Conservation (phyloP, 1,284 basidiomycete species). For the Puccinia hordei region DNA sequence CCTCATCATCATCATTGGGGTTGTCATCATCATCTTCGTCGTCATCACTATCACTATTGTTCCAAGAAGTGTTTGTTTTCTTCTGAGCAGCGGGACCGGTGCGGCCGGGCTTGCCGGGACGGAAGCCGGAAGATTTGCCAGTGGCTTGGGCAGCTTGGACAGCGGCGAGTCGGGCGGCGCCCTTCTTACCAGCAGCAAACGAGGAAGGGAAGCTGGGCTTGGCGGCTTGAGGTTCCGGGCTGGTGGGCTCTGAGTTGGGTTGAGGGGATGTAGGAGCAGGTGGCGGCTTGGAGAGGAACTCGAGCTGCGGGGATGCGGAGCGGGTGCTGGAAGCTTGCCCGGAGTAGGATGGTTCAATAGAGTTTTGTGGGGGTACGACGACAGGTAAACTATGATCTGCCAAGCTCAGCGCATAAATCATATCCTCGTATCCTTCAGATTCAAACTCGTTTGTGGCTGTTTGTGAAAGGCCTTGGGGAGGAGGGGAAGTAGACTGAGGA, state of each 20-base stretch:
- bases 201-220: constrained; percentile 51
- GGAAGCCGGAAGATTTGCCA: constrained; percentile 52
- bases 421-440: constrained; percentile 28
- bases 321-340: neutral
- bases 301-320: neutral
- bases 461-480: neutral
- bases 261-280: neutral
- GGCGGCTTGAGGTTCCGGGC: constrained; percentile 42
- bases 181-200: constrained; percentile 53
- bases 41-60: constrained; percentile 44
- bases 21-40: constrained; percentile 55
- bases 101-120: constrained; percentile 51
- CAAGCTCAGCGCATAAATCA: constrained; percentile 46
- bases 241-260: neutral
- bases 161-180: constrained; percentile 54
- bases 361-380: neutral
- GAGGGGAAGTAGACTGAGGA: neutral
- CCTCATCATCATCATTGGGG: constrained; percentile 54
- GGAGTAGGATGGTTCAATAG: neutral
- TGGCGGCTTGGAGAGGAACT: constrained; percentile 32
- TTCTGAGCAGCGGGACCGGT: neutral
- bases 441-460: neutral
- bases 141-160: constrained; percentile 54
- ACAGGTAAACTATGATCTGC: constrained; percentile 8
- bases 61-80: constrained; percentile 4